phyloP scores from a whole-genome alignment of 2,329 filamentous ascomycete genomes.

The Stromatinia cepivora region DNA sequence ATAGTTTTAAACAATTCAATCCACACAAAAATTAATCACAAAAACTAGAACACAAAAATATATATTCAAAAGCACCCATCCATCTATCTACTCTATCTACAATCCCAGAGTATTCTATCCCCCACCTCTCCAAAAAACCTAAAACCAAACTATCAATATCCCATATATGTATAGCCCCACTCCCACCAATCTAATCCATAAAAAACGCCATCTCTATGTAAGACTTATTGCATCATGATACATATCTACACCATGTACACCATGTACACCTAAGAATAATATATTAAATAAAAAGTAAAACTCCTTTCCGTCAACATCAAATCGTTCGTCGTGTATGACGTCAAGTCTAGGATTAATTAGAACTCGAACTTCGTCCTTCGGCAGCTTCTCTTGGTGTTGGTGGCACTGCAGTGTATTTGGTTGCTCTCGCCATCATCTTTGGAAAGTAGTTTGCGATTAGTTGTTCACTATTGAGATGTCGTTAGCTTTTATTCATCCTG shows the following conservation, averaged over 20 bases:
- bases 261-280: background rate
- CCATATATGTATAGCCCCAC: no score
- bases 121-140: background rate
- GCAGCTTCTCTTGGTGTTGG: background rate
- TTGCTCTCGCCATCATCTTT: conserved; percentile 55
- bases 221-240: background rate
- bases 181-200: background rate
- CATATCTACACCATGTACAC: background rate
- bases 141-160: background rate
- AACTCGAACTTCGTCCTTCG: background rate
- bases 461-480: conserved; percentile 57
- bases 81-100: background rate
- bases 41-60: no score
- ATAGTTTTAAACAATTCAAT: no score
- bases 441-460: conserved; percentile 77
- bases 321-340: background rate
- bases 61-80: background rate
- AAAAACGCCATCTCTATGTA: conserved; percentile 12
- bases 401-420: conserved; percentile 19
- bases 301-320: background rate
- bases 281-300: background rate
- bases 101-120: no score
- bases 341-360: background rate
- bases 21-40: no score
- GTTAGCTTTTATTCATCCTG: background rate